phyloP scores from a whole-genome alignment of 768 basidiomycete species.

The Chalciporus piperatus region DNA sequence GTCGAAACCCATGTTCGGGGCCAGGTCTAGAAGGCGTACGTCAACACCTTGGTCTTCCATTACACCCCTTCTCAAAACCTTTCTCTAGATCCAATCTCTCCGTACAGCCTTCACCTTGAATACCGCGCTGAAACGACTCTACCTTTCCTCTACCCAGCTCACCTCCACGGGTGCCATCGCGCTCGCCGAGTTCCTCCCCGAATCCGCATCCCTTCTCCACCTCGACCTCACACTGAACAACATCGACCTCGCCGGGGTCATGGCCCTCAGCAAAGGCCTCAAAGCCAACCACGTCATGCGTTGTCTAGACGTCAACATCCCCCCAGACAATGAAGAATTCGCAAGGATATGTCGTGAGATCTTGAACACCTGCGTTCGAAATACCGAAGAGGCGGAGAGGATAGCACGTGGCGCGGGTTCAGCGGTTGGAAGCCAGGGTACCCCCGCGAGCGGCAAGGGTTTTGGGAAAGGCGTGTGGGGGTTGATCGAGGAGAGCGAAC shows the following conservation, averaged over 20 bases:
- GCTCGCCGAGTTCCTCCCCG: slow-evolving; percentile 94
- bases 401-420: slow-evolving; percentile 13
- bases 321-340: slow-evolving; percentile 78
- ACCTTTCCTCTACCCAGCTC: slow-evolving; percentile 81
- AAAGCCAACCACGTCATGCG: slow-evolving; percentile 84
- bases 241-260: slow-evolving; percentile 86
- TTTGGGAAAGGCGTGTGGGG: slow-evolving; percentile 73
- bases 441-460: slow-evolving; percentile 46
- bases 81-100: slow-evolving; percentile 72
- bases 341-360: slow-evolving; percentile 88
- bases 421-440: slow-evolving; percentile 20
- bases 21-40: slow-evolving; percentile 87
- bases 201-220: slow-evolving; percentile 82
- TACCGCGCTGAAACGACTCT: slow-evolving; percentile 85
- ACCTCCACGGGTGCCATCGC: slow-evolving; percentile 87
- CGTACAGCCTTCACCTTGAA: slow-evolving; percentile 93
- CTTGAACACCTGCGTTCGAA: slow-evolving; percentile 84
- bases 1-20: slow-evolving; percentile 90
- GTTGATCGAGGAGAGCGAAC: slow-evolving; percentile 82
- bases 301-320: slow-evolving; percentile 91
- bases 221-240: slow-evolving; percentile 85
- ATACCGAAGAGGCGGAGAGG: slow-evolving; percentile 83
- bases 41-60: slow-evolving; percentile 6
- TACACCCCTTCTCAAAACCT: background rate
- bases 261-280: slow-evolving; percentile 86